Conservation (phyloP, 2,329 filamentous ascomycete species). For the Penicillium janthinellum region DNA sequence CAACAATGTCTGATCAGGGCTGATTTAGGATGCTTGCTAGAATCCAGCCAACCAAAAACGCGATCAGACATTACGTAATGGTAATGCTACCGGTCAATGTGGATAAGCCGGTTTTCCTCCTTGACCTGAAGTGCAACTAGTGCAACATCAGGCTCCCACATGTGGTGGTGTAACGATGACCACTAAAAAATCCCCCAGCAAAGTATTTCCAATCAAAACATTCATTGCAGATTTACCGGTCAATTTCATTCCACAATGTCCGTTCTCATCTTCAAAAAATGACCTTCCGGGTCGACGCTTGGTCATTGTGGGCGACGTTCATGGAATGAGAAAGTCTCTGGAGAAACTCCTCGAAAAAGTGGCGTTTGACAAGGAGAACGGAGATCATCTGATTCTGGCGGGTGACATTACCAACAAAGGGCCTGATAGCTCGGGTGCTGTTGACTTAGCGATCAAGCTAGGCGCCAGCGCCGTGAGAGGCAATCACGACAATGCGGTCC, state of each 20-base stretch:
- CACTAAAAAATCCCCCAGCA: constrained; percentile 2
- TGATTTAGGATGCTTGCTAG: not conserved
- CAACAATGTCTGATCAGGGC: too few species aligned
- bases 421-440: constrained; percentile 23
- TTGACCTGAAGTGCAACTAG: too few species aligned
- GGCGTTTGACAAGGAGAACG: constrained; percentile 16
- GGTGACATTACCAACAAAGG: constrained; percentile 29
- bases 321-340: constrained; percentile 24
- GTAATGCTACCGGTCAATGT: not conserved
- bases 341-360: constrained; percentile 20
- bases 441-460: constrained; percentile 25
- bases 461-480: constrained; percentile 28
- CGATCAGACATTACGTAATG: not conserved
- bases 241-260: constrained; percentile 6
- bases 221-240: constrained; percentile 20
- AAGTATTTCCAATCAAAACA: constrained; percentile 16
- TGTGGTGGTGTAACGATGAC: not conserved
- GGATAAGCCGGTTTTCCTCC: too few species aligned
- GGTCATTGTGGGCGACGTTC: constrained; percentile 25
- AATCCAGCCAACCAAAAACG: not conserved
- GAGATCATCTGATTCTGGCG: constrained; percentile 24
- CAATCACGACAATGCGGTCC: constrained; percentile 30
- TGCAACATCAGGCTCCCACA: too few species aligned
- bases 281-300: constrained; percentile 14
- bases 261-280: constrained; percentile 7